These are phyloP conservation scores for Styphnolobium japonicum DNA, from an alignment of 306 rosid species.

Conservation along the genomic window DNA sequence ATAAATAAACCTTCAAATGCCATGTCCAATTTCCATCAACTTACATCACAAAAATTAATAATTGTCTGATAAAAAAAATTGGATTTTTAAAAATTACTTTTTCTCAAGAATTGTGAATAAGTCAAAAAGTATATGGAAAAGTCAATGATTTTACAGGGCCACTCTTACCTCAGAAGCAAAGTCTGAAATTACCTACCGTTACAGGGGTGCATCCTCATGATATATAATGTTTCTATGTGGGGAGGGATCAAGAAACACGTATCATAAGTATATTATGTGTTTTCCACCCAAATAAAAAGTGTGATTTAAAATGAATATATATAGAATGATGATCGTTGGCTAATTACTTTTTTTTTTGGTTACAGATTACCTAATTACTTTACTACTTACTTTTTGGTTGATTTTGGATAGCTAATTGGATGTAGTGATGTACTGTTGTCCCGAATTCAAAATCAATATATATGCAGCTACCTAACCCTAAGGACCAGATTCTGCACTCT, in stretches of 20 bases:
- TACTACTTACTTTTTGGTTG: background rate
- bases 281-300: background rate
- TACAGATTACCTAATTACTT: too few species aligned
- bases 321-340: background rate
- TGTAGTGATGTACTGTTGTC: slow-evolving; percentile 6
- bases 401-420: background rate
- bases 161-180: slow-evolving; percentile 28
- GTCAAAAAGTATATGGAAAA: background rate
- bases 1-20: background rate
- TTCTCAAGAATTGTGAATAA: background rate
- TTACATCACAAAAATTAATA: background rate
- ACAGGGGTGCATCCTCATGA: slow-evolving; percentile 9
- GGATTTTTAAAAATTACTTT: background rate
- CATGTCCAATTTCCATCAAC: background rate
- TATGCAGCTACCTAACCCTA: slow-evolving; percentile 29
- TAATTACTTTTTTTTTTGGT: too few species aligned
- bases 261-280: background rate
- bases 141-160: slow-evolving; percentile 10
- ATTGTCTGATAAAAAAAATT: background rate
- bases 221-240: background rate
- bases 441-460: background rate
- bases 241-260: background rate
- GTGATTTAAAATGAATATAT: background rate
- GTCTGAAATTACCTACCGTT: slow-evolving; percentile 14
- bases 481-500: slow-evolving; percentile 32